Conservation (phyloP, 495 filamentous ascomycete genomes). For the Aspergillus campestris region DNA sequence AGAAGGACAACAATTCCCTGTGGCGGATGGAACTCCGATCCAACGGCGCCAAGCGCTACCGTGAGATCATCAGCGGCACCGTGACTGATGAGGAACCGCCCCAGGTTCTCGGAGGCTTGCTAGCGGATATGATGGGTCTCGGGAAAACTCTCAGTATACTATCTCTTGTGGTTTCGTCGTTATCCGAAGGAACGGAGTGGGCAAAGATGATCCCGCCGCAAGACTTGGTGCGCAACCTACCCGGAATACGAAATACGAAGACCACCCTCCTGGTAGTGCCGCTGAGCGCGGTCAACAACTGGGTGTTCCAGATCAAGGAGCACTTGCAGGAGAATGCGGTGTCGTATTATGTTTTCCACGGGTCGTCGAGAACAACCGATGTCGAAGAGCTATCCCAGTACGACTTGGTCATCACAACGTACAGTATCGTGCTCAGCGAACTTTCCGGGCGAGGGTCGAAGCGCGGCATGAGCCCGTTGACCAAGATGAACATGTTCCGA, state of each 20-base stretch:
- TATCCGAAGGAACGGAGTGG: slow-evolving; percentile 52
- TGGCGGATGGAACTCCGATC: slow-evolving; percentile 52
- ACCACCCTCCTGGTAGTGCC: slow-evolving; percentile 87
- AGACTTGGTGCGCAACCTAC: slow-evolving; percentile 24
- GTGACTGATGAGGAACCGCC: slow-evolving; percentile 54
- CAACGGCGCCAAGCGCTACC: slow-evolving; percentile 53
- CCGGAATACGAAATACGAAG: slow-evolving; percentile 56
- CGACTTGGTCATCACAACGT: slow-evolving; percentile 87
- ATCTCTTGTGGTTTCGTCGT: slow-evolving; percentile 58
- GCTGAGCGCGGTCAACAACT: slow-evolving; percentile 82
- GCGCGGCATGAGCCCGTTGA: slow-evolving; percentile 54
- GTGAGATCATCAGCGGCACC: slow-evolving; percentile 76
- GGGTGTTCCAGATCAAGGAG: slow-evolving; percentile 79
- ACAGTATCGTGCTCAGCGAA: slow-evolving; percentile 78
- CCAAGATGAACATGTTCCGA: slow-evolving; percentile 78
- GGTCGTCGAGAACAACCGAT: slow-evolving; percentile 59
- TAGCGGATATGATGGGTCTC: slow-evolving; percentile 97
- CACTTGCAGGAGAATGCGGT: slow-evolving; percentile 59
- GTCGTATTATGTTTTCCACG: slow-evolving; percentile 76
- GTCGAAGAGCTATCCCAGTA: slow-evolving; percentile 57
- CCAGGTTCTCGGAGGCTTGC: slow-evolving; percentile 72
- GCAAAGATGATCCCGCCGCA: slow-evolving; percentile 15
- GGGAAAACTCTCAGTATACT: slow-evolving; percentile 91
- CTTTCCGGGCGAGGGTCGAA: slow-evolving; percentile 52
- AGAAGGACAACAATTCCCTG: slow-evolving; percentile 58